Evolutionary conservation across 1,284 basidiomycete species (phyloP), one percentile per base, ranked within the genome.

Genomic region (Taiwanofungus camphoratus): DNA sequence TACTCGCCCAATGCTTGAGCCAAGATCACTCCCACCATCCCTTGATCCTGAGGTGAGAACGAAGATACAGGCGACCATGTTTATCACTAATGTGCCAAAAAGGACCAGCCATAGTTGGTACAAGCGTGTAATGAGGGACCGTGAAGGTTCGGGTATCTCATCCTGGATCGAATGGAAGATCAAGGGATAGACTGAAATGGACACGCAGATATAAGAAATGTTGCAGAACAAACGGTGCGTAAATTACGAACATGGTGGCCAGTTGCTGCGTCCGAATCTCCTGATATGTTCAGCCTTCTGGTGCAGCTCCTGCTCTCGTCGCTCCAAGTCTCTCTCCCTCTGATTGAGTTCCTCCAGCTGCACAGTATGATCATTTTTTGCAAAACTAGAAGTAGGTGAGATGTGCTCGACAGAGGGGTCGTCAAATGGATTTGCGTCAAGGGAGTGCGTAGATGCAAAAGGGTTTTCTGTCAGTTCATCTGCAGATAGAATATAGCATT

Each of bases 101-200:
- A 94, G 81, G 46, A 88, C 79, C 31, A 92, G 80, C 91, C 92
- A 94, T 55, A 92, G 75, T 56, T 86, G 82, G 63, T 90, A 95
- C 46, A 99, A 65, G 36, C 91, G 82, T 43, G 81, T 83, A 53
- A 96, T 85, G 54, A 93, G 76, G 3, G 80, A 74, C 51, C 82
- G 83, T 44, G 83, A 85, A 18, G 83, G 79, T 51, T 88, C 79
- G 4, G 92, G 87, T 41, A 98, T 94, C 61, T 98, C 92, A 48
- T 87, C 84, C 47, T 73, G 63, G 56, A 98, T 94, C 46, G 90
- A 87, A 66, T 98, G 95, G 68, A 85, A 96, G 60, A 98, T 85
- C 55, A 99, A 69, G 16, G 94, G 95, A 60, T 85, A 93, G 75
- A 94, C 90, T 92, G 64, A 43, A 51, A 15, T 16, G 3, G 32